These are phyloP conservation scores for Barnettozyma wickerhamii DNA, from an alignment of 805 yeast genomes.

Conservation along the genomic window DNA sequence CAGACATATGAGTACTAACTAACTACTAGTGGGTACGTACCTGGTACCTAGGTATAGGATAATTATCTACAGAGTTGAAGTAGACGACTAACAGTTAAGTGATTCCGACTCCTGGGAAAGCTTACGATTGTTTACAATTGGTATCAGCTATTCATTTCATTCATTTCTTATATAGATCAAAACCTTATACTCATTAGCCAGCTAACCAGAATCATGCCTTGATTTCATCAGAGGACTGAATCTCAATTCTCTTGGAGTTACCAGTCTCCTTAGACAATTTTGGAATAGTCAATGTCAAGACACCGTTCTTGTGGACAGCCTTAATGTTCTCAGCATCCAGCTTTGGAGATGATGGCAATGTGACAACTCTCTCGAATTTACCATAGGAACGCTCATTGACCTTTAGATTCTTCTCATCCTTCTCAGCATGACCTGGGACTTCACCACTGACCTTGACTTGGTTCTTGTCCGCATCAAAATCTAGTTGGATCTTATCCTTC, in stretches of 20 bases:
- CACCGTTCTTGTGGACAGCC: conserved; percentile 44
- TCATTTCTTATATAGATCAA: no score
- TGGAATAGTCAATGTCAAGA: conserved; percentile 39
- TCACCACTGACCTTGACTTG: conserved; percentile 42
- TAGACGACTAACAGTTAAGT: no score
- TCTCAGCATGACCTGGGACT: conserved; percentile 28
- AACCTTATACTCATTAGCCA: not conserved
- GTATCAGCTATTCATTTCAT: no score
- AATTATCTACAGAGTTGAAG: no score
- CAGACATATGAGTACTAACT: no score
- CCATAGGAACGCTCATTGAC: conserved; percentile 35
- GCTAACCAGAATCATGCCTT: conserved; percentile 4
- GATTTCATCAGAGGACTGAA: conserved; percentile 19
- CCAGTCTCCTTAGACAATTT: conserved; percentile 27
- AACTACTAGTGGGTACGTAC: no score
- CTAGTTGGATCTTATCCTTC: conserved; percentile 39
- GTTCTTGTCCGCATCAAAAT: conserved; percentile 41
- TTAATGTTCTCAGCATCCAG: conserved; percentile 40
- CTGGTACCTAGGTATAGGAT: no score
- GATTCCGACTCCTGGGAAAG: no score
- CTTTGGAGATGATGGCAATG: conserved; percentile 33
- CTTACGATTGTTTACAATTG: no score
- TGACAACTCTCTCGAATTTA: conserved; percentile 38
- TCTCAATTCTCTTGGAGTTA: conserved; percentile 27
- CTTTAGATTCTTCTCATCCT: conserved; percentile 24